Conservation (phyloP, 805 yeast genomes). For the Sugiyamaella lignohabitans region DNA sequence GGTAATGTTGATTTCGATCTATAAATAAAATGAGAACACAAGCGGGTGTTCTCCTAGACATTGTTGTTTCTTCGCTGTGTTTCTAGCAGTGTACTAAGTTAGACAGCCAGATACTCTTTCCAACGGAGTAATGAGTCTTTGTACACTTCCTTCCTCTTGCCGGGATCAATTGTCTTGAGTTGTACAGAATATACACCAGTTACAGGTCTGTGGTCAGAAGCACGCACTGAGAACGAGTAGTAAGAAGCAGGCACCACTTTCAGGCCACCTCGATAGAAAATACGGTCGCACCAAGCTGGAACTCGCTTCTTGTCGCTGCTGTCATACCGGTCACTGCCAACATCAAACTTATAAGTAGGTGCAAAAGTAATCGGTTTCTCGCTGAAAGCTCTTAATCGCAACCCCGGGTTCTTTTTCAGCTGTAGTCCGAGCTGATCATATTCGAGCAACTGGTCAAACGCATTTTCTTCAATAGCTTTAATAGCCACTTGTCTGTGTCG, state of each 20-base stretch:
- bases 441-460: constrained; percentile 51
- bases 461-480: constrained; percentile 40
- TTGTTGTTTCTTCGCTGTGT: too few species aligned
- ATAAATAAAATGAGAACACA: too few species aligned
- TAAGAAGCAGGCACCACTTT: constrained; percentile 55
- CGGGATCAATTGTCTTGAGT: constrained; percentile 60
- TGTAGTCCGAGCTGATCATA: constrained; percentile 75
- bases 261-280: constrained; percentile 57
- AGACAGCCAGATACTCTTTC: constrained; percentile 12
- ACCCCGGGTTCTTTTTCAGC: constrained; percentile 61
- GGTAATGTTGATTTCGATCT: too few species aligned
- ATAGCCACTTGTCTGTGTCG: constrained; percentile 68
- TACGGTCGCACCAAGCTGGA: constrained; percentile 98
- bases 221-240: constrained; percentile 48
- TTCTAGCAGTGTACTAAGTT: too few species aligned
- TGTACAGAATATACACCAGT: constrained; percentile 60
- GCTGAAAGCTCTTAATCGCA: constrained; percentile 62
- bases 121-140: constrained; percentile 14
- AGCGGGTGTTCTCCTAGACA: too few species aligned
- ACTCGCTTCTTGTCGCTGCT: constrained; percentile 85
- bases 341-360: constrained; percentile 94
- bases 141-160: constrained; percentile 14
- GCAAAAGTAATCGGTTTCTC: constrained; percentile 75
- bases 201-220: constrained; percentile 91
- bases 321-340: constrained; percentile 76